Conservation (phyloP, 2,329 filamentous ascomycete species). For the Fusarium albosuccineum region DNA sequence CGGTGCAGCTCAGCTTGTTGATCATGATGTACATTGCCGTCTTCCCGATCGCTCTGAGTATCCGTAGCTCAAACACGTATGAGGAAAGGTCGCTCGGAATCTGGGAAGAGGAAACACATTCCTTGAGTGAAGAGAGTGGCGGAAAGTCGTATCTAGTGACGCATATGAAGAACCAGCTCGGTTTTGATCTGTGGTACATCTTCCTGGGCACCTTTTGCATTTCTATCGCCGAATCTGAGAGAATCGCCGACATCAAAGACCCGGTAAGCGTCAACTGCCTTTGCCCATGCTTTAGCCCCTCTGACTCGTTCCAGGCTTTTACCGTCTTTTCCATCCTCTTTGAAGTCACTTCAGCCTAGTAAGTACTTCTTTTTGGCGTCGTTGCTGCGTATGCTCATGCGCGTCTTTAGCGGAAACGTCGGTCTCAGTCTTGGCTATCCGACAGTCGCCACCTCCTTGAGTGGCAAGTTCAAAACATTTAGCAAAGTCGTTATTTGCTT, state of each 20-base stretch:
- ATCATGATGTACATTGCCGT: conserved; percentile 76
- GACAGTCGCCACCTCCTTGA: conserved; percentile 42
- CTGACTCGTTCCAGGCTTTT: conserved; percentile 37
- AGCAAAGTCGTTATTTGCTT: conserved; percentile 52
- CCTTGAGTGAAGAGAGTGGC: conserved; percentile 41
- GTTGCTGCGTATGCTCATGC: conserved; percentile 1
- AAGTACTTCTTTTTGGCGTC: neutral
- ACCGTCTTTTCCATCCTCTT: conserved; percentile 49
- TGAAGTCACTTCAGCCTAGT: conserved; percentile 51
- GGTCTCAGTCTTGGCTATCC: conserved; percentile 52
- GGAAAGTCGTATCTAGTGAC: conserved; percentile 46
- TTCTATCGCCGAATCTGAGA: conserved; percentile 43
- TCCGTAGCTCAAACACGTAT: conserved; percentile 70
- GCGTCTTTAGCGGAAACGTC: conserved; percentile 47
- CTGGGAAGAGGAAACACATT: conserved; percentile 53
- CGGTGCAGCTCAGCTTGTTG: conserved; percentile 68
- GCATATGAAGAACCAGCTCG: conserved; percentile 54
- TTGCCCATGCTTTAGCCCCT: too few relatives aligned
- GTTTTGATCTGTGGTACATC: conserved; percentile 57
- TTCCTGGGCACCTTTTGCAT: conserved; percentile 54
- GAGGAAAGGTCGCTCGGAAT: conserved; percentile 72
- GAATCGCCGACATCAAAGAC: conserved; percentile 38
- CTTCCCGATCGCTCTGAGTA: conserved; percentile 71
- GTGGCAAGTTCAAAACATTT: conserved; percentile 47
- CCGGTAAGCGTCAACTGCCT: conserved; percentile 27